phyloP scores from a whole-genome alignment of 768 basidiomycete species.

The Ramaria sp. region DNA sequence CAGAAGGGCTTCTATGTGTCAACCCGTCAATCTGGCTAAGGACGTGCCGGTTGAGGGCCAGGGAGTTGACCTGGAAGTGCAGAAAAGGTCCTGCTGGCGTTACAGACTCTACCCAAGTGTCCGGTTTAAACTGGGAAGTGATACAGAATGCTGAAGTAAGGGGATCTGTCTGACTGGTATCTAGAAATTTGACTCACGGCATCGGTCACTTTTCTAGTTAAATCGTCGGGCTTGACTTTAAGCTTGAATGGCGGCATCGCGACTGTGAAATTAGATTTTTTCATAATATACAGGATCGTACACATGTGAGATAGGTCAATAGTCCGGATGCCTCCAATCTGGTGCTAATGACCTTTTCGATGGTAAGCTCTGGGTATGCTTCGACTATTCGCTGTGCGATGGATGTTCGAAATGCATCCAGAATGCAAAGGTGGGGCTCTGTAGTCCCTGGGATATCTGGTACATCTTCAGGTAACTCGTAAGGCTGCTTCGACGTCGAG shows the following conservation, averaged over 20 bases:
- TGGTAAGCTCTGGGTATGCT: constrained; percentile 47
- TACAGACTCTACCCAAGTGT: constrained; percentile 66
- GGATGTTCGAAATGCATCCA: constrained; percentile 73
- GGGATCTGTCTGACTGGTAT: no score
- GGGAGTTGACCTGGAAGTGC: constrained; percentile 62
- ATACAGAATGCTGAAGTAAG: background rate
- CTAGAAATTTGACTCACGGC: constrained; percentile 43
- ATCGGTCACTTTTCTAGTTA: constrained; percentile 62
- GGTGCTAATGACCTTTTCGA: constrained; percentile 30
- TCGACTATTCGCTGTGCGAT: constrained; percentile 66
- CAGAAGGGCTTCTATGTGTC: constrained; percentile 50
- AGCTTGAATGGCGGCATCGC: constrained; percentile 87
- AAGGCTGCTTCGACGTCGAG: background rate
- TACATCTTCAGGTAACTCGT: constrained; percentile 12
- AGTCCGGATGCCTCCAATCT: background rate
- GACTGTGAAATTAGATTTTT: constrained; percentile 87
- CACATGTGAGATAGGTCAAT: constrained; percentile 31
- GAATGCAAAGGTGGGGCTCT: constrained; percentile 53
- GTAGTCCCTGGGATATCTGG: constrained; percentile 31
- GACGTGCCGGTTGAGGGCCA: constrained; percentile 52
- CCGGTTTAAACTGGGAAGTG: constrained; percentile 67
- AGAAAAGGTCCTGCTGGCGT: constrained; percentile 71
- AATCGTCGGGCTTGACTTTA: constrained; percentile 70
- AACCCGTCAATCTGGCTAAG: constrained; percentile 66
- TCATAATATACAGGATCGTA: constrained; percentile 83